Conservation (phyloP, 345 rosid genomes). For the Corymbia maculata region DNA sequence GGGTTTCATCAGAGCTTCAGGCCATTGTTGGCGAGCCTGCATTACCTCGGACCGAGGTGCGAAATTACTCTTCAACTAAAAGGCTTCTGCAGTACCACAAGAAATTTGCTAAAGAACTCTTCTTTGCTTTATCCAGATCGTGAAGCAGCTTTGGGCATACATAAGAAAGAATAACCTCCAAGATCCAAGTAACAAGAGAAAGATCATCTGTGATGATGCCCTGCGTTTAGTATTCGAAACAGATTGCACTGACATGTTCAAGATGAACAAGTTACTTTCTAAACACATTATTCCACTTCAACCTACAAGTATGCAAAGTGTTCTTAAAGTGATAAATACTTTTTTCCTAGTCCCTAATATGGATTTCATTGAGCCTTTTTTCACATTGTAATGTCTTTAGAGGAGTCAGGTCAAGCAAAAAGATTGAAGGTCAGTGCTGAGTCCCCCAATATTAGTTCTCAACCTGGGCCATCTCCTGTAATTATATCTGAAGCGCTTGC, state of each 20-base stretch:
- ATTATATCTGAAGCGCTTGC: constrained; percentile 73
- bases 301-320: constrained; percentile 50
- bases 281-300: constrained; percentile 86
- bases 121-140: constrained; percentile 42
- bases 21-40: constrained; percentile 91
- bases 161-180: constrained; percentile 96
- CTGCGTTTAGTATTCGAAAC: constrained; percentile 86
- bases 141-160: constrained; percentile 95
- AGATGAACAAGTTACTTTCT: constrained; percentile 91
- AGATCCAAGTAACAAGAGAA: constrained; percentile 96
- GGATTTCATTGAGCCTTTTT: not conserved
- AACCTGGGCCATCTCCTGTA: constrained; percentile 28
- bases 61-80: not conserved
- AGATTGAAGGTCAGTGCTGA: constrained; percentile 53
- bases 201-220: constrained; percentile 93
- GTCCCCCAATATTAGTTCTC: constrained; percentile 31
- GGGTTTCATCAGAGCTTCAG: constrained; percentile 91
- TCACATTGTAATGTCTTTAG: constrained; percentile 16
- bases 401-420: constrained; percentile 73
- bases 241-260: constrained; percentile 98
- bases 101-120: not conserved
- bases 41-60: constrained; percentile 90
- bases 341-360: not conserved
- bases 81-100: not conserved
- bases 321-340: not conserved